Conservation (phyloP, 1,139 yeast genomes). For the Nadsonia commutata region DNA sequence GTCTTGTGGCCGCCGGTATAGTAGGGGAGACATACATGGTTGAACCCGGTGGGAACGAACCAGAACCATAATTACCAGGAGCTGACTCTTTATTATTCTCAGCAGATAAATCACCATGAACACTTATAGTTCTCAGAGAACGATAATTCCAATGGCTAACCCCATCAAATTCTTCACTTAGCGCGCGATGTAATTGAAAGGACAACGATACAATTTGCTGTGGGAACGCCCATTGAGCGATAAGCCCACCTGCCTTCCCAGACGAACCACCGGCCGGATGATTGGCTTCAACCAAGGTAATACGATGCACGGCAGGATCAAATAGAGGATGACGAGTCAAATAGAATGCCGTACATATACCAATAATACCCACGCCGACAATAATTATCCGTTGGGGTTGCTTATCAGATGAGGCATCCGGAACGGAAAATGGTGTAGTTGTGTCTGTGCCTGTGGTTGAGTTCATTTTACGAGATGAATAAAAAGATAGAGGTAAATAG, state of each 20-base stretch:
- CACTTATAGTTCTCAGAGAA: conserved; percentile 67
- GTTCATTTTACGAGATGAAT: not conserved
- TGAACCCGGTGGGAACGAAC: conserved; percentile 5
- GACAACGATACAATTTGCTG: conserved; percentile 85
- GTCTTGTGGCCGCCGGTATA: too few species aligned
- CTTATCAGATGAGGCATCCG: conserved; percentile 10
- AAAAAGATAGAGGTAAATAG: too few species aligned
- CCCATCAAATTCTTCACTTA: conserved; percentile 71
- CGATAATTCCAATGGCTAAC: conserved; percentile 86
- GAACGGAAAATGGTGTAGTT: not conserved
- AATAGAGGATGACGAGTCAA: conserved; percentile 71
- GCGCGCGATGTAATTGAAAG: conserved; percentile 70
- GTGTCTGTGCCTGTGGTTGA: not conserved
- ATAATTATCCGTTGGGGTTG: conserved; percentile 27
- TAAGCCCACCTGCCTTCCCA: conserved; percentile 92
- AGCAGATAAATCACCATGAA: too few species aligned
- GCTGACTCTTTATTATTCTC: too few species aligned
- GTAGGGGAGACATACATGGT: conserved; percentile 5
- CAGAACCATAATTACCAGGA: too few species aligned
- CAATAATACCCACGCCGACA: conserved; percentile 87
- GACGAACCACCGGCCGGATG: conserved; percentile 96
- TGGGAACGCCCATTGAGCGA: conserved; percentile 95
- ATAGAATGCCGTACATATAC: conserved; percentile 88
- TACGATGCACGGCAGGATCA: conserved; percentile 55
- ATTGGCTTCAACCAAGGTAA: conserved; percentile 79